Percentiles rank a stretch among this genome's conserved stretches.
phyloP scores from a whole-genome alignment of 352 stramenopile species.

The Phytopythium chamaehyphon region DNA sequence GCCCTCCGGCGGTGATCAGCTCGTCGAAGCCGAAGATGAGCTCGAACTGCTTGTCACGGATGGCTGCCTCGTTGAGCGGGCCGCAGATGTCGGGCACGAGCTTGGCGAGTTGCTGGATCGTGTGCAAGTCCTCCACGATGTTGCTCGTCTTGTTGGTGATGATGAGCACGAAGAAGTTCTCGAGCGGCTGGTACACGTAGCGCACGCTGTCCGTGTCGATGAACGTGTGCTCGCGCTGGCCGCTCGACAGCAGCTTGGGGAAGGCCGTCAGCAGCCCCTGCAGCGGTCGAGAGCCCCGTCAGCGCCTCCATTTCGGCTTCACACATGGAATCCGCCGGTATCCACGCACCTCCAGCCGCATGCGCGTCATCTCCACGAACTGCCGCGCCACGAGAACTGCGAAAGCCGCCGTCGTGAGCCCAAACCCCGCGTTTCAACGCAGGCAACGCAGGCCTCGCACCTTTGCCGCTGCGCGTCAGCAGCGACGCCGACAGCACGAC shows the following conservation, averaged over 20 bases:
- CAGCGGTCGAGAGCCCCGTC: not conserved
- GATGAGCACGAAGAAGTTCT: constrained; percentile 97
- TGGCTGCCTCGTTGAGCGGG: constrained; percentile 90
- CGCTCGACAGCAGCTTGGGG: constrained; percentile 96
- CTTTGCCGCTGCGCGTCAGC: constrained; percentile 93
- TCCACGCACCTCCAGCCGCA: constrained; percentile 91
- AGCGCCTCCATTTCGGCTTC: not conserved
- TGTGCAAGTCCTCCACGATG: constrained; percentile 99
- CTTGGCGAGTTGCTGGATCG: constrained; percentile 96
- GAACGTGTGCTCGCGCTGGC: constrained; percentile 96
- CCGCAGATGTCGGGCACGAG: constrained; percentile 95
- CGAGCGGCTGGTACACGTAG: constrained; percentile 99
- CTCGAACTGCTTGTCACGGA: constrained; percentile 97
- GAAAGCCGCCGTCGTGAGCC: constrained; percentile 2
- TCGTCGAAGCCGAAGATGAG: constrained; percentile 99
- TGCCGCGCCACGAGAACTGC: constrained; percentile 94
- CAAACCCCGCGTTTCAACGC: not conserved
- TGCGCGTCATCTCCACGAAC: constrained; percentile 99
- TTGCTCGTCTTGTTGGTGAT: constrained; percentile 99
- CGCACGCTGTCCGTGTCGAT: constrained; percentile 98
- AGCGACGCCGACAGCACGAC: constrained; percentile 96
- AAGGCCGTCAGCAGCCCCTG: constrained; percentile 97
- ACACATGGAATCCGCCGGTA: not conserved
- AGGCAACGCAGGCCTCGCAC: constrained; percentile 31
- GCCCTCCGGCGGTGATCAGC: constrained; percentile 95